Evolutionary conservation across 345 rosid genomes (phyloP).

Genomic region (Nasturtium officinale): DNA sequence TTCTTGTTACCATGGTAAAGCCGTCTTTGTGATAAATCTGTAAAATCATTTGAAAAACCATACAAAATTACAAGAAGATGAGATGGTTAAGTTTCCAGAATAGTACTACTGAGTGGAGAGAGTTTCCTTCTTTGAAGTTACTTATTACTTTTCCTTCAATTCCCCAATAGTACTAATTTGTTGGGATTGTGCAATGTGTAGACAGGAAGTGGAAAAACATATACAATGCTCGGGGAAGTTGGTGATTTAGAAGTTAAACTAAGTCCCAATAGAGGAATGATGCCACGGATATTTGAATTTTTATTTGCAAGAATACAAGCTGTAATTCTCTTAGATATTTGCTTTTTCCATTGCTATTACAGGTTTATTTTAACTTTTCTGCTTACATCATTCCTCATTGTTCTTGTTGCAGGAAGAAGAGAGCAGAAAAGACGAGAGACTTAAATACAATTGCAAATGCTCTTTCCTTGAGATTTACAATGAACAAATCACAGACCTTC

Average conservation of each 20-base stretch:
- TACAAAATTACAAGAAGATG: constrained; percentile 12
- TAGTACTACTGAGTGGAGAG: background rate
- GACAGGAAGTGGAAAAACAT: constrained; percentile 99
- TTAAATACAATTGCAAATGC: constrained; percentile 91
- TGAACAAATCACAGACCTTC: constrained; percentile 95
- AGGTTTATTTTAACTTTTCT: constrained; percentile 24
- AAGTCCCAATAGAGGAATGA: constrained; percentile 87
- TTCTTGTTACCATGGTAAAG: background rate
- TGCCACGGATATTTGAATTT: constrained; percentile 94
- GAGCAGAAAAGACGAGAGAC: constrained; percentile 83
- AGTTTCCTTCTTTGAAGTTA: constrained; percentile 17
- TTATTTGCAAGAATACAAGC: constrained; percentile 96
- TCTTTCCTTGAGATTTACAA: constrained; percentile 96
- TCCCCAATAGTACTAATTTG: background rate
- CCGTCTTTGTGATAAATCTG: background rate
- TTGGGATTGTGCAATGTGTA: constrained; percentile 61
- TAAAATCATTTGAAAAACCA: constrained; percentile 13
- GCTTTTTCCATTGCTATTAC: background rate
- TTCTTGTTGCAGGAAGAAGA: constrained; percentile 79
- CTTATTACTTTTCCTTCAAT: background rate
- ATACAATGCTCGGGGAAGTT: constrained; percentile 89
- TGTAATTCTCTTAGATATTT: constrained; percentile 48
- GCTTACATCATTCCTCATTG: constrained; percentile 4
- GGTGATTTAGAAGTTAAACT: constrained; percentile 81
- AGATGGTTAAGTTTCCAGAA: background rate